A percentile compares a stretch with the other conserved stretches of the same genome.
Evolutionary conservation across 768 basidiomycete species (phyloP).

Genomic region (Termitomyces titanicus): DNA sequence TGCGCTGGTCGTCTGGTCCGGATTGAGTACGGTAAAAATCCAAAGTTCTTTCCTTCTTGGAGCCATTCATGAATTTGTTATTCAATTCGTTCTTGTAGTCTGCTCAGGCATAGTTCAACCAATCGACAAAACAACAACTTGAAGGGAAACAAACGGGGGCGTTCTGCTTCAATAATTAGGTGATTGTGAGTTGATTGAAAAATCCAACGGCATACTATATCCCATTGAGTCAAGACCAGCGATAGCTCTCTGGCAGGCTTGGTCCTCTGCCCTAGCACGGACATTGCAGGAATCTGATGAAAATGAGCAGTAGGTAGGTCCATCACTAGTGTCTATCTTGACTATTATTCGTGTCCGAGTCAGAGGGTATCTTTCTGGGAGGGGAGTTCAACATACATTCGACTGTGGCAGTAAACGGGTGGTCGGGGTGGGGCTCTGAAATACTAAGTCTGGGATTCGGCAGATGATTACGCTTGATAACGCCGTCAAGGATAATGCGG

Average conservation of each 20-base stretch:
- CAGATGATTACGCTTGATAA: neutral
- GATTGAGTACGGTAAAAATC: neutral
- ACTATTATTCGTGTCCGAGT: neutral
- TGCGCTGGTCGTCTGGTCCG: neutral
- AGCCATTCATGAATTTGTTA: neutral
- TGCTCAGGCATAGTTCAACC: neutral
- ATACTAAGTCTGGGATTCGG: neutral
- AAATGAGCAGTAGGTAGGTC: neutral
- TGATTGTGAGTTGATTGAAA: neutral
- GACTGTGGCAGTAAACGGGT: neutral
- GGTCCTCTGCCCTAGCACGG: conserved; percentile 1
- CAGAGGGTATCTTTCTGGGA: too few relatives aligned
- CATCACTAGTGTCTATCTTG: neutral
- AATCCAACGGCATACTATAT: neutral
- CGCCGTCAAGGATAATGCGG: neutral
- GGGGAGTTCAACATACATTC: neutral
- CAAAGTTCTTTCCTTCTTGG: neutral
- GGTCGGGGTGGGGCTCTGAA: neutral
- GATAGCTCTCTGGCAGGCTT: conserved; percentile 1
- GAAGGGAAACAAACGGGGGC: neutral
- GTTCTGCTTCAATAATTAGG: neutral
- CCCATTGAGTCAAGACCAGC: neutral
- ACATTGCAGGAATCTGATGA: neutral
- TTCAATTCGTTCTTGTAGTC: conserved; percentile 1
- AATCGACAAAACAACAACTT: neutral